Conservation (phyloP, 352 stramenopile species). For the Hyaloperonospora arabidopsidis region DNA sequence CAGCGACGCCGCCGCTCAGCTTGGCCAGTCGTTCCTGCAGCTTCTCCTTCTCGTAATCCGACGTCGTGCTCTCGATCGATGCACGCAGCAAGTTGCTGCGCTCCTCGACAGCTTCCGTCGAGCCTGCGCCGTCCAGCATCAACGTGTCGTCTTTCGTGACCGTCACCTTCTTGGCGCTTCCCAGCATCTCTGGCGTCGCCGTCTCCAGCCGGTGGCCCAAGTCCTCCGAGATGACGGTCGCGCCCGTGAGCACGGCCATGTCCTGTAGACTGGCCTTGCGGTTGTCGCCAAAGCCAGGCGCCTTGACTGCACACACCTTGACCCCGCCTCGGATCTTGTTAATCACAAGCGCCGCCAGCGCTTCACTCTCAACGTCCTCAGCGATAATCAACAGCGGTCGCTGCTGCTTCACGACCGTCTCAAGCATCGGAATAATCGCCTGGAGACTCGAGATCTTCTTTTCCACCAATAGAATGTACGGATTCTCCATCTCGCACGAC, state of each 20-base stretch:
- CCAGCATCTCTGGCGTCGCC: constrained; percentile 92
- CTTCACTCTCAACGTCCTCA: constrained; percentile 99
- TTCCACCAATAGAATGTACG: constrained; percentile 98
- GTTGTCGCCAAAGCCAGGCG: constrained; percentile 99
- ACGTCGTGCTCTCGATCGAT: constrained; percentile 94
- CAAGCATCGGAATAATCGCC: constrained; percentile 94
- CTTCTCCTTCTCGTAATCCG: constrained; percentile 99
- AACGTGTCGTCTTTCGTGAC: constrained; percentile 99
- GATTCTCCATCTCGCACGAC: constrained; percentile 97
- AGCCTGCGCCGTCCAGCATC: constrained; percentile 93
- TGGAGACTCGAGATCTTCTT: constrained; percentile 98
- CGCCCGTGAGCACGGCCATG: constrained; percentile 97
- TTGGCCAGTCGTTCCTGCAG: constrained; percentile 99
- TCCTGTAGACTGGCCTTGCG: constrained; percentile 99
- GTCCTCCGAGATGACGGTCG: constrained; percentile 97
- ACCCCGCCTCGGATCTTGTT: constrained; percentile 99
- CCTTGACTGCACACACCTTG: constrained; percentile 99
- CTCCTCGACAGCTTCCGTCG: constrained; percentile 92
- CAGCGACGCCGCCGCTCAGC: constrained; percentile 96
- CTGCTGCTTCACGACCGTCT: constrained; percentile 95
- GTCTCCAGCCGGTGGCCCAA: constrained; percentile 98
- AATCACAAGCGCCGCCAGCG: constrained; percentile 97
- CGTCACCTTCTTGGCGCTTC: constrained; percentile 90
- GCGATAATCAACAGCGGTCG: constrained; percentile 98
- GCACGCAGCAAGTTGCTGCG: constrained; percentile 93